Percentiles rank a stretch among this genome's conserved stretches.
phyloP scores from a whole-genome alignment of 306 rosid genomes.

The Notholithocarpus densiflorus region DNA sequence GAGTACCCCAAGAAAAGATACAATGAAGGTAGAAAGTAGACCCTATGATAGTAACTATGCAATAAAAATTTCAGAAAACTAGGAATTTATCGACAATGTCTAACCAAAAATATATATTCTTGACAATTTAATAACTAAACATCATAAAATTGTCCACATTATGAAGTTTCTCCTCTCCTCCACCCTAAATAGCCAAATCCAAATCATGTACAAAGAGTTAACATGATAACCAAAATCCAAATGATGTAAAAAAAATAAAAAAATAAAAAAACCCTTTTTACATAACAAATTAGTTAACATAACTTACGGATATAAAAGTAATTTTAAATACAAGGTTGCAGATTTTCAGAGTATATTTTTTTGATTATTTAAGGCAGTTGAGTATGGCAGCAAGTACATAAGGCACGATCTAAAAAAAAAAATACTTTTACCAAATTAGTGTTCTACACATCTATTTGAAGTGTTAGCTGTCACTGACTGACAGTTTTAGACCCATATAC shows the following conservation, averaged over 20 bases:
- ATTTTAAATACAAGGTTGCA: background rate
- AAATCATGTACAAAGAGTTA: background rate
- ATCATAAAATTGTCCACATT: background rate
- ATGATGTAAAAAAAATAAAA: too few relatives aligned
- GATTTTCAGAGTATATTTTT: background rate
- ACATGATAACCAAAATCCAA: too few relatives aligned
- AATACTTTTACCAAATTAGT: background rate
- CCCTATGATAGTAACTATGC: background rate
- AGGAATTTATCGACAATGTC: background rate
- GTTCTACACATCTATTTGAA: background rate
- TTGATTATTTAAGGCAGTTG: background rate
- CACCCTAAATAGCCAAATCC: background rate
- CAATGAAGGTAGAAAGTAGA: background rate
- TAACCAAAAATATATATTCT: background rate
- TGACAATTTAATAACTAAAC: background rate
- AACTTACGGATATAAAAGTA: background rate
- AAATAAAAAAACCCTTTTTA: background rate
- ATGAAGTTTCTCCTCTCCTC: background rate
- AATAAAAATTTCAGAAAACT: background rate
- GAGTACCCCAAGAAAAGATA: slow-evolving; percentile 5
- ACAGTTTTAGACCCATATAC: background rate
- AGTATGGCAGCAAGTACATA: background rate
- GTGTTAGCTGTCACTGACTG: background rate
- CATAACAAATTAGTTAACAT: background rate
- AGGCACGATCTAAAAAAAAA: background rate